Conservation (phyloP, 2,329 filamentous ascomycete genomes). For the Alternaria ventricosa region DNA sequence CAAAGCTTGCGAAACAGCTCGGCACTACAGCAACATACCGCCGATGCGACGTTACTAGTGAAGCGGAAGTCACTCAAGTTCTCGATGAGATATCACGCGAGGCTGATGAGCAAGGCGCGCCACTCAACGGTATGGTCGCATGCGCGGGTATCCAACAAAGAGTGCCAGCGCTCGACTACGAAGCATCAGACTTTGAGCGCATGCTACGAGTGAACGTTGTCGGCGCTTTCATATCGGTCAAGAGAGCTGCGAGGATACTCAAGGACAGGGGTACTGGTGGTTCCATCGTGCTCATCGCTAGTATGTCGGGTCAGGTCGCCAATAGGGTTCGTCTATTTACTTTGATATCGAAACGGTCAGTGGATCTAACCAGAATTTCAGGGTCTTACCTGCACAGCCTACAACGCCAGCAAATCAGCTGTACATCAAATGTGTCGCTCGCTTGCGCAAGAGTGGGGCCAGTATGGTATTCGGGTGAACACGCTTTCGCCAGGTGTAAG, state of each 20-base stretch:
- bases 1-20: conserved; percentile 50
- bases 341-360: not conserved
- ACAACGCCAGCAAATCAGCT: conserved; percentile 20
- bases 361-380: not conserved
- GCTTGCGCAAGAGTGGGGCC: conserved; percentile 22
- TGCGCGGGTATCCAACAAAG: conserved; percentile 60
- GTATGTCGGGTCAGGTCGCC: conserved; percentile 21
- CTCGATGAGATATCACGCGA: conserved; percentile 49
- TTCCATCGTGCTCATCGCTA: conserved; percentile 66
- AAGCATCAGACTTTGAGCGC: conserved; percentile 44
- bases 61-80: conserved; percentile 46
- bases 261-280: conserved; percentile 61
- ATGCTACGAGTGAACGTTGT: conserved; percentile 48
- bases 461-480: conserved; percentile 42
- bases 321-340: conserved; percentile 9
- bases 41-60: conserved; percentile 58
- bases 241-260: conserved; percentile 55
- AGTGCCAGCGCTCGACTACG: conserved; percentile 56
- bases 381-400: conserved; percentile 21
- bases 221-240: conserved; percentile 47
- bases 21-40: conserved; percentile 50
- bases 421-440: conserved; percentile 22
- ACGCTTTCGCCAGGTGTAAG: conserved; percentile 37
- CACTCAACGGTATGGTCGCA: conserved; percentile 52
- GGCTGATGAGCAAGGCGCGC: conserved; percentile 39